Percentiles rank a stretch among this genome's conserved stretches.
phyloP scores from a whole-genome alignment of 768 basidiomycete genomes.

The Zangia roseola region DNA sequence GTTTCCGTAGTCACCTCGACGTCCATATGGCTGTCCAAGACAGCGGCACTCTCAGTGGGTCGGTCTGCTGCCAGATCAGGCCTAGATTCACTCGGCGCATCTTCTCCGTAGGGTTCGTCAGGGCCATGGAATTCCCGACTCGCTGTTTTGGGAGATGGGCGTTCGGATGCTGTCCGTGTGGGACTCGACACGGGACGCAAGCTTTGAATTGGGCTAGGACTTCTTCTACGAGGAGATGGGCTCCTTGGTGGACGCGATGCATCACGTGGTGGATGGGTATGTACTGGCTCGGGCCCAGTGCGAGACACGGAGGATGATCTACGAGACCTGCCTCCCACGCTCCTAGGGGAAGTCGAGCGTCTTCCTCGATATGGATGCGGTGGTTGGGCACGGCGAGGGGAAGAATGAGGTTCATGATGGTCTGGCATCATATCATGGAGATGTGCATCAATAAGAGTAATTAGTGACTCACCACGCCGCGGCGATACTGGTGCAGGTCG shows the following conservation, averaged over 20 bases:
- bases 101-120: slow-evolving; percentile 2
- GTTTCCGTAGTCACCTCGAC: slow-evolving; percentile 6
- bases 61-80: slow-evolving; percentile 3
- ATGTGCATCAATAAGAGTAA: not conserved
- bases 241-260: slow-evolving; percentile 11
- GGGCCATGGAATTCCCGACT: not conserved
- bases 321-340: slow-evolving; percentile 21
- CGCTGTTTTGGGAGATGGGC: slow-evolving; percentile 1
- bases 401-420: slow-evolving; percentile 7
- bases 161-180: slow-evolving; percentile 3
- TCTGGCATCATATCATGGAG: slow-evolving; percentile 11
- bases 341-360: slow-evolving; percentile 23
- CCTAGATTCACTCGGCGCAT: not conserved
- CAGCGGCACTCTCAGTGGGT: not conserved
- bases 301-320: slow-evolving; percentile 20
- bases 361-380: slow-evolving; percentile 16
- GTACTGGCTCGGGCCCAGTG: slow-evolving; percentile 10
- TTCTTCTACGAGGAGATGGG: slow-evolving; percentile 12
- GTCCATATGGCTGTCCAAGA: slow-evolving; percentile 5
- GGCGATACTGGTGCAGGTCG: slow-evolving; percentile 22
- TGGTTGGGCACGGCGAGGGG: slow-evolving; percentile 16
- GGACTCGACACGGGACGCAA: slow-evolving; percentile 12
- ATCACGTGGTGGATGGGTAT: slow-evolving; percentile 11
- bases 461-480: slow-evolving; percentile 23
- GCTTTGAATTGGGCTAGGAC: slow-evolving; percentile 12